A percentile compares a stretch with the other conserved stretches of the same genome.
These are phyloP conservation scores for Sclerotinia spermophila DNA, from an alignment of 2,329 filamentous ascomycete genomes.

Conservation along the genomic window DNA sequence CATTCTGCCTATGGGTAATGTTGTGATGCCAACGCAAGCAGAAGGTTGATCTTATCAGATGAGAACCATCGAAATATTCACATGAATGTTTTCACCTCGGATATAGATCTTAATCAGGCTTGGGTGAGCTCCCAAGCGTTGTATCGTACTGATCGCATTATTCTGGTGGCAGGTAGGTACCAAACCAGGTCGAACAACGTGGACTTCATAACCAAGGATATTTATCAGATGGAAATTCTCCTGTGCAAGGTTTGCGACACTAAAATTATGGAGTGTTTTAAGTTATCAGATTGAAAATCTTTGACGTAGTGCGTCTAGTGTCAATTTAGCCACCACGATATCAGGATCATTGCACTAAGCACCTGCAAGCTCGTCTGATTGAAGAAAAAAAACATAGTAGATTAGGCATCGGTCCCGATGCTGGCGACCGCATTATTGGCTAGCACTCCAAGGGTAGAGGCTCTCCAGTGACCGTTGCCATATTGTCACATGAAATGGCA, in stretches of 20 bases:
- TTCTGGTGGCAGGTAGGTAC: neutral
- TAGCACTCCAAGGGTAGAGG: neutral
- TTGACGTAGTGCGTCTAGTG: neutral
- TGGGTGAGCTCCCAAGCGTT: neutral
- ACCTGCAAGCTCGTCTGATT: neutral
- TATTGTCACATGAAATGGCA: neutral
- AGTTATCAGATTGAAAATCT: slow-evolving; percentile 14
- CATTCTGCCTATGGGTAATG: neutral
- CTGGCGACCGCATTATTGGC: neutral
- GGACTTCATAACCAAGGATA: neutral
- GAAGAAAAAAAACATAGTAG: neutral
- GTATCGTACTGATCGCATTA: neutral
- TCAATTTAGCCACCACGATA: neutral
- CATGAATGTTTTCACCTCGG: neutral
- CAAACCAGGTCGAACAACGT: neutral
- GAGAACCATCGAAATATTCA: neutral
- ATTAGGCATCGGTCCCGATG: neutral
- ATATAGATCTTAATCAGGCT: neutral
- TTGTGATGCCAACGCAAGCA: neutral
- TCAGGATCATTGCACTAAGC: neutral
- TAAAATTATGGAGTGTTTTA: neutral
- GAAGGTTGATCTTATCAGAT: slow-evolving; percentile 5
- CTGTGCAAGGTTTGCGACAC: neutral
- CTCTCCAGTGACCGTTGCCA: neutral
- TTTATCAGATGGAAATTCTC: slow-evolving; percentile 2